Conservation (phyloP, 768 basidiomycete species). For the Leccinellum albellum region DNA sequence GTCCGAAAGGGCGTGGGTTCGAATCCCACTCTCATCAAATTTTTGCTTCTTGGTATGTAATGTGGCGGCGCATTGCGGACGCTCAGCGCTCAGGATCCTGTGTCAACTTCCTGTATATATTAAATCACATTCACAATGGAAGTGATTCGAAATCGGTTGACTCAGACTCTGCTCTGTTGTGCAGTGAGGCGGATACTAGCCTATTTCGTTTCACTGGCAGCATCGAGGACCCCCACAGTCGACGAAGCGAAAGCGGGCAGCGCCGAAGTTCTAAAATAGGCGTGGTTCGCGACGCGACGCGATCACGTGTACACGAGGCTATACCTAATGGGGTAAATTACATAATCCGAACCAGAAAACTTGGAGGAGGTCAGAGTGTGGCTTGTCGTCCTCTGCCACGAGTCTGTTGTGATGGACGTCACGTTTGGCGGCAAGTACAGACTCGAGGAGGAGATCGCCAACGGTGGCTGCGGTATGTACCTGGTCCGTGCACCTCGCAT, state of each 20-base stretch:
- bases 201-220: not conserved
- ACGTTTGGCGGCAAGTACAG: slow-evolving; percentile 75
- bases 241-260: not conserved
- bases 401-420: slow-evolving; percentile 26
- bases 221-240: slow-evolving; percentile 4
- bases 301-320: slow-evolving; percentile 24
- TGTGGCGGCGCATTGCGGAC: not conserved
- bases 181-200: not conserved
- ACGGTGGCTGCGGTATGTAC: slow-evolving; percentile 70
- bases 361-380: not conserved
- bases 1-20: slow-evolving; percentile 42
- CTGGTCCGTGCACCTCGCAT: slow-evolving; percentile 41
- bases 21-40: slow-evolving; percentile 37
- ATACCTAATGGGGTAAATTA: slow-evolving; percentile 15
- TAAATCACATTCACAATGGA: not conserved
- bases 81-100: not conserved
- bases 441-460: slow-evolving; percentile 76
- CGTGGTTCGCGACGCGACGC: slow-evolving; percentile 17
- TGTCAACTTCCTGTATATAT: too few species aligned
- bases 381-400: slow-evolving; percentile 15
- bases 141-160: too few species aligned
- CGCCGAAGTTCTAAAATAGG: not conserved
- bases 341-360: slow-evolving; percentile 21
- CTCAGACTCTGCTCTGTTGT: too few species aligned
- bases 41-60: not conserved